Base-by-base conservation (phyloP, 2,329 filamentous ascomycete species). In the Xylariales sp. region DNA sequence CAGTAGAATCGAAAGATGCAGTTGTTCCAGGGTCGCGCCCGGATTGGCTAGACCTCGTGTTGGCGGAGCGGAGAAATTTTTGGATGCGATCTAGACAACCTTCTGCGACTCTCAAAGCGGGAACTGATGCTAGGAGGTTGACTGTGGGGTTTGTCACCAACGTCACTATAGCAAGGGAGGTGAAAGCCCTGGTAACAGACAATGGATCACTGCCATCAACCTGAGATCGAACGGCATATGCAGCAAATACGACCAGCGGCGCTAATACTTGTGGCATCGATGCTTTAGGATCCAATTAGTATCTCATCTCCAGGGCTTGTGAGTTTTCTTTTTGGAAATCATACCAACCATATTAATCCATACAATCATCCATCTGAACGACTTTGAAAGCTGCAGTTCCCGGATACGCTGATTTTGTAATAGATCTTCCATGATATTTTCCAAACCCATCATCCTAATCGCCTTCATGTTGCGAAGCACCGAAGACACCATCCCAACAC, bases 301-400 rank as follows among this genome's bases (percentile, higher is more conserved):
- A n/a, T n/a, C n/a, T n/a, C n/a, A n/a, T 25, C 23, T n/a, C 23
- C 23, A 25, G 6, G 3, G 13, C 5, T 4, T 23, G 4, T 5
- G 19, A n/a, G n/a, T n/a, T n/a, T n/a, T n/a, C n/a, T n/a, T n/a
- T 11, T 12, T 4, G 13, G 16, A 7, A 33, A 33, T n/a, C 53
- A 37, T 41, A 66, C 64, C 64, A 17, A 59, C 62, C 2, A 62
- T 59, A 40, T 64, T 65, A 40, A 67, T 66, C 13, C 51, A 49
- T 1, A 67, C 52, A 49, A 54, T 62, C 19, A 69, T 54, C 62
- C 62, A 65, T 21, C 66, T 50, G 3, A 68, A 48, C 8, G 45
- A 53, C 6, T 47, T 53, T 3, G 63, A 56, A 18, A 40, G 46
- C 1, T 37, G 30, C 2, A 66, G 48, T 38, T 70, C 67, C 10